Evolutionary conservation across 106 monocot species (phyloP), one percentile per base, ranked within the genome.

Genomic region (Posidonia australis): DNA sequence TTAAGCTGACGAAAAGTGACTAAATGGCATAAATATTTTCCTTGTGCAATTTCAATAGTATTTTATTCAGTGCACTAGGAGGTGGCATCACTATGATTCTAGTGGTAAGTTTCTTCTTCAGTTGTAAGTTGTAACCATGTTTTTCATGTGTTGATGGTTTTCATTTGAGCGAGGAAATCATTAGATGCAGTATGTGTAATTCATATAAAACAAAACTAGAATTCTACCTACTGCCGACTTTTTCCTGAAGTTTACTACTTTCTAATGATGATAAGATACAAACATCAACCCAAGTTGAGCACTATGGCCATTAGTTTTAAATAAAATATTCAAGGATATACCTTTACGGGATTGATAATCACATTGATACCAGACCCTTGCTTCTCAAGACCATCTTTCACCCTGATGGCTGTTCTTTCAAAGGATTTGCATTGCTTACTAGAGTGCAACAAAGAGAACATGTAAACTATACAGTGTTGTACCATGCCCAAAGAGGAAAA

Each of bases 381-480:
- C 58, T 60, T 77, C 77, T 82, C 85, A 54, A 92, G 63, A 13
- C 74, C 88, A 12, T 77, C 79, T 67, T 92, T 92, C 67, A 92
- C 88, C 69, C 52, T 78, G 5, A 61, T 24, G 29, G 92, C 82
- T 46, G 88, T 82, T 56, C 70, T 85, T 74, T 85, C 83, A 53
- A 92, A 92, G 21, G 79, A 74, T 26, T 65, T 79, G 62, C 92
- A 92, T 68, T 92, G 88, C 30, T 82, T 88, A 75, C 92, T 92
- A 47, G 44, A 54, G 24, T n/a, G 44, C 22, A 57, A 36, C 1
- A 72, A 25, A 60, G n/a, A 74, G 67, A 32, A 60, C 19, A 13
- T 10, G 17, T 46, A 18, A 24, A 28, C 14, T 27, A 57, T 29
- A 18, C 2, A 53, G 19, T 49, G 19, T 14, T 49, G 53, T 53